These are phyloP conservation scores for Fomitopsis serialis DNA, from an alignment of 768 basidiomycete species.

Conservation along the genomic window DNA sequence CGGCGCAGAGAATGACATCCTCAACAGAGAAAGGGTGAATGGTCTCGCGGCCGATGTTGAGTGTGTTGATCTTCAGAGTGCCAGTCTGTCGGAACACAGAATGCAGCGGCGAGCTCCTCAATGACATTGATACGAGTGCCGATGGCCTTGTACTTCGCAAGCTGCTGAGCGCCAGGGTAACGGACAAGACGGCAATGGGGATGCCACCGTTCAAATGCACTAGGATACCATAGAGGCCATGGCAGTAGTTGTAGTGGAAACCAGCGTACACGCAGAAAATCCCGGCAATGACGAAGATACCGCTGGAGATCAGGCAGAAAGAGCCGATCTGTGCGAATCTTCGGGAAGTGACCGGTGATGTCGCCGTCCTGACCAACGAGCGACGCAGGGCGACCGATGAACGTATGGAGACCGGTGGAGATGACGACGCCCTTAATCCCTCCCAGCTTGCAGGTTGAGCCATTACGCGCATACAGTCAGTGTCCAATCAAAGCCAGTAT, in stretches of 20 bases:
- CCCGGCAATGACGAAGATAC: constrained; percentile 91
- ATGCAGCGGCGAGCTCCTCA: constrained; percentile 96
- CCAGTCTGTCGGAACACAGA: constrained; percentile 97
- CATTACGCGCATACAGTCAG: constrained; percentile 37
- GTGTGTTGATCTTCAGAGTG: constrained; percentile 98
- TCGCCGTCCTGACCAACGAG: constrained; percentile 98
- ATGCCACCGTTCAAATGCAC: constrained; percentile 99
- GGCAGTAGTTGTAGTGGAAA: constrained; percentile 87
- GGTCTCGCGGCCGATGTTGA: constrained; percentile 91
- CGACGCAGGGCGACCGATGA: constrained; percentile 98
- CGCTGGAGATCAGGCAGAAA: constrained; percentile 95
- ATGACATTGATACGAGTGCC: constrained; percentile 99
- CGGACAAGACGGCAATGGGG: constrained; percentile 96
- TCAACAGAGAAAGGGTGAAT: constrained; percentile 85
- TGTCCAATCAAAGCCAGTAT: constrained; percentile 2
- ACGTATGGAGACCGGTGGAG: constrained; percentile 95
- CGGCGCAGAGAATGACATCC: constrained; percentile 88
- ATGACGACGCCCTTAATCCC: constrained; percentile 99
- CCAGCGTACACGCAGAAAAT: constrained; percentile 91
- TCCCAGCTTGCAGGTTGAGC: constrained; percentile 98
- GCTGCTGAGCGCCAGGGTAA: constrained; percentile 97
- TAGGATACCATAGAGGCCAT: constrained; percentile 94
- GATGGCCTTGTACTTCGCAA: constrained; percentile 99
- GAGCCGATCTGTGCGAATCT: constrained; percentile 97
- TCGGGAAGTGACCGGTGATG: constrained; percentile 96